A percentile compares a stretch with the other conserved stretches of the same genome.
These are phyloP conservation scores for Populus tomentosa DNA, from an alignment of 441 rosid species.

Conservation along the genomic window DNA sequence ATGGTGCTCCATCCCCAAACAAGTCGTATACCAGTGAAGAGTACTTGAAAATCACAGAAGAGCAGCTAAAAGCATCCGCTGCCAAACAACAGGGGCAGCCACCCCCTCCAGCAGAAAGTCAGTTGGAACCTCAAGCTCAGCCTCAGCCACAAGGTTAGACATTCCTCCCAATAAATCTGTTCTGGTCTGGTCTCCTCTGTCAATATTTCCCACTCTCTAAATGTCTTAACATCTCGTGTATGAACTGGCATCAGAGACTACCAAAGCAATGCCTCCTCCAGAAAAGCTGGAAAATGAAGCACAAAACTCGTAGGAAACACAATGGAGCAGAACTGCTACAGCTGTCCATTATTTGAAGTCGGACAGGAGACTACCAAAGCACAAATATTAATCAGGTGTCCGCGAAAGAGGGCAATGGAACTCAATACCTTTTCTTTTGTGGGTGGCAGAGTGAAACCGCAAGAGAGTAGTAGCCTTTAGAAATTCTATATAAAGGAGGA, in stretches of 20 bases:
- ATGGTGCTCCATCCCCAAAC: conserved; percentile 42
- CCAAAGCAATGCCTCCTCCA: conserved; percentile 39
- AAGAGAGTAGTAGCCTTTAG: not conserved
- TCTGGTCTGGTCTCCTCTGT: conserved; percentile 1
- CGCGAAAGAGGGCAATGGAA: not conserved
- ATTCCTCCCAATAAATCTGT: not conserved
- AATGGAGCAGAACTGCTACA: not conserved
- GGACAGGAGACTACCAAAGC: not conserved
- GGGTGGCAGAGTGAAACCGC: not conserved
- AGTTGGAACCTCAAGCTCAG: conserved; percentile 32
- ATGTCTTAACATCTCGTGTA: not conserved
- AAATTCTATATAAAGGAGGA: conserved; percentile 1
- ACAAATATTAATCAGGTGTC: not conserved
- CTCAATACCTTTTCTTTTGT: not conserved
- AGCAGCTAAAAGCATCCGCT: conserved; percentile 62
- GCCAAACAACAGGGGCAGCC: conserved; percentile 28
- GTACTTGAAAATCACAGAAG: conserved; percentile 71
- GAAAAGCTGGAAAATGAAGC: conserved; percentile 37
- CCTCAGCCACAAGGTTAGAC: conserved; percentile 33
- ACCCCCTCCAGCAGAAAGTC: conserved; percentile 30
- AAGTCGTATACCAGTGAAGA: conserved; percentile 69
- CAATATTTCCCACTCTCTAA: not conserved
- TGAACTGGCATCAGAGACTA: conserved; percentile 29
- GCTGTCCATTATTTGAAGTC: conserved; percentile 3
- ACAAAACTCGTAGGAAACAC: conserved; percentile 6